Evolutionary conservation across 208 protist genomes (phyloP).

Genomic region (Balamuthia mandrillaris): DNA sequence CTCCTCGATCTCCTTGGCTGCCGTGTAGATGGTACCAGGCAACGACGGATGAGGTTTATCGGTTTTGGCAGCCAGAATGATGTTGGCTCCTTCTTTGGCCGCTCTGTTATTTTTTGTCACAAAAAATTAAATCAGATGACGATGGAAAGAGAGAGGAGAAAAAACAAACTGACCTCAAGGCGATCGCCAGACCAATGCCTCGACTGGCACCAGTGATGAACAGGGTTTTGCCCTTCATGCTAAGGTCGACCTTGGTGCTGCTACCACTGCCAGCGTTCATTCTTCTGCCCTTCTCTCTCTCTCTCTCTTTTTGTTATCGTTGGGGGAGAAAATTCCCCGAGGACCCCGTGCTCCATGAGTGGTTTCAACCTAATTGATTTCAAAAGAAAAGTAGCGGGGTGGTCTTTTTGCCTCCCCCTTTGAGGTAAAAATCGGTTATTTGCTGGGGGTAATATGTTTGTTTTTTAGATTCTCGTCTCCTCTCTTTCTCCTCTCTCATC

Average conservation of each 20-base stretch:
- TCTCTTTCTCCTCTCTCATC: too few species aligned
- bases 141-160: neutral
- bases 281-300: too few species aligned
- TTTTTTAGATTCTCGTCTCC: too few species aligned
- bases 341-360: too few species aligned
- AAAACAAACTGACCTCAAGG: conserved; percentile 37
- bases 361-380: too few species aligned
- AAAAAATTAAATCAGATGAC: neutral
- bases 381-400: too few species aligned
- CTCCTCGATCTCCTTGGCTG: conserved; percentile 69
- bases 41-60: conserved; percentile 52
- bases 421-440: too few species aligned
- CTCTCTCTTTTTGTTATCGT: too few species aligned
- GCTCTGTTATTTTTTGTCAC: neutral
- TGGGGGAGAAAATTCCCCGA: too few species aligned
- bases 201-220: conserved; percentile 71
- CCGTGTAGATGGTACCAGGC: conserved; percentile 78
- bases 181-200: conserved; percentile 72
- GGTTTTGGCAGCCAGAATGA: conserved; percentile 78
- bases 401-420: too few species aligned
- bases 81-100: conserved; percentile 70
- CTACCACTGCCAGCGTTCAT: too few species aligned
- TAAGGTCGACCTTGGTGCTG: neutral
- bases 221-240: conserved; percentile 63
- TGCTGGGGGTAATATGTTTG: too few species aligned